Percentiles rank a stretch among this genome's conserved stretches.
These are phyloP conservation scores for Trichoderma erinaceum DNA, from an alignment of 495 filamentous ascomycete genomes.

Conservation along the genomic window DNA sequence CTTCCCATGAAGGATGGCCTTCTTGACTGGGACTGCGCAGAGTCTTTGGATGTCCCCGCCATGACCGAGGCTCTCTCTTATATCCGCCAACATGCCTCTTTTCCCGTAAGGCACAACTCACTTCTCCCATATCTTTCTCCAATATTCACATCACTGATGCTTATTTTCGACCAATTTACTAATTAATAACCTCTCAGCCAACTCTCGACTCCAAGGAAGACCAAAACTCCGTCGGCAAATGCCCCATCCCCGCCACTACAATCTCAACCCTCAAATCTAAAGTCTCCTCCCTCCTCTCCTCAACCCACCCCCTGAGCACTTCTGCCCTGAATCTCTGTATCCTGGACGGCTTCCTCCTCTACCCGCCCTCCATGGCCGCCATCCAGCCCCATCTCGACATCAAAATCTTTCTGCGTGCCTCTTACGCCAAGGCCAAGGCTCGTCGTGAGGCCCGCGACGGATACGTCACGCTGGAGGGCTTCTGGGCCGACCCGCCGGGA, in stretches of 20 bases:
- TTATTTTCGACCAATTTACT: background rate
- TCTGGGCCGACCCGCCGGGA: constrained; percentile 88
- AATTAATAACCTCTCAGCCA: constrained; percentile 30
- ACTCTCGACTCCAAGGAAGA: constrained; percentile 68
- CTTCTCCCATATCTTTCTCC: background rate
- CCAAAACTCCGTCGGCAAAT: constrained; percentile 54
- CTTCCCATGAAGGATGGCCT: constrained; percentile 49
- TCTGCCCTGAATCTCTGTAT: constrained; percentile 45
- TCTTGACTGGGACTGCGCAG: constrained; percentile 82
- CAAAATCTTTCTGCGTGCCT: constrained; percentile 66
- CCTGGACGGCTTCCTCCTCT: constrained; percentile 83
- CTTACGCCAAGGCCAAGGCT: constrained; percentile 51
- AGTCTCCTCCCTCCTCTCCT: constrained; percentile 37
- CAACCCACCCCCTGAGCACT: constrained; percentile 25
- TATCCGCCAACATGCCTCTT: constrained; percentile 52
- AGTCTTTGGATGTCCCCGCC: constrained; percentile 59
- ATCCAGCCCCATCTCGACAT: constrained; percentile 60
- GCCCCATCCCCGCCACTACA: constrained; percentile 35
- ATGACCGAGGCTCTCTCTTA: constrained; percentile 56
- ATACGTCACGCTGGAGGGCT: constrained; percentile 85
- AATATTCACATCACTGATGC: constrained; percentile 20
- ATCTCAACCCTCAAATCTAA: constrained; percentile 34
- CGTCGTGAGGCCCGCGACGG: constrained; percentile 68
- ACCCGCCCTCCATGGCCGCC: constrained; percentile 37
- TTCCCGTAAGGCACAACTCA: constrained; percentile 2